Base-by-base conservation (phyloP, 106 monocot genomes). In the Iris macrosiphon region DNA sequence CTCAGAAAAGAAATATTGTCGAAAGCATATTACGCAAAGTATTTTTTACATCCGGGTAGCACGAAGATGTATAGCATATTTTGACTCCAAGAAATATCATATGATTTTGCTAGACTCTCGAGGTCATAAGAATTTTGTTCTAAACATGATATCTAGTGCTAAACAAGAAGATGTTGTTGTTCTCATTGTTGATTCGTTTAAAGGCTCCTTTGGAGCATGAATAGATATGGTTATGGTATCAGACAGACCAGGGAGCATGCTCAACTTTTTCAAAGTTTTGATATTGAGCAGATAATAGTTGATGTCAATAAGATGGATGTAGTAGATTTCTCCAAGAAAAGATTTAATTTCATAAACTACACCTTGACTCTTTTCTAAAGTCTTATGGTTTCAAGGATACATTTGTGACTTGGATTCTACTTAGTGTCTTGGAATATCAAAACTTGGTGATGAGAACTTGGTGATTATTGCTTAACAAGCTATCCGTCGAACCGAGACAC, bases 161-260 rank as follows among this genome's bases (percentile, higher is more conserved):
- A 78, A 79, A 52, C 96, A 98, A 73, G 96, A 86, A 33, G 96
- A 98, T 73, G 91, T 80, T 18, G 90, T 91, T 59, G 65, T 98
- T 65, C 87, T 98, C 52, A 91, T 98, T 68, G 61, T 98, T 58
- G 96, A 98, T 83, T 79, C 89, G 1, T 80, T 79, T 51, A 53
- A 26, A 40, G 96, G 96, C 37, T 74, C 85, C 25, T 98, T 98
- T 66, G 96, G 91, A 78, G 90, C 96, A 30, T 90, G 91, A 42
- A 91, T 98, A 87, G 75, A 75, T n/a, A n/a, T 61, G 88, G 79
- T 34, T 26, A 49, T 66, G 83, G 92, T 40, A 60, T 73, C 62
- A 90, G 96, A n/a, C 96, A 98, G 65, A 98, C 96, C 27, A 76
- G 69, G 47, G 96, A 98, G 63, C 96, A 98, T 78, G 80, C 87